Conservation (phyloP, 495 filamentous ascomycete species). For the Podospora tetraspora region DNA sequence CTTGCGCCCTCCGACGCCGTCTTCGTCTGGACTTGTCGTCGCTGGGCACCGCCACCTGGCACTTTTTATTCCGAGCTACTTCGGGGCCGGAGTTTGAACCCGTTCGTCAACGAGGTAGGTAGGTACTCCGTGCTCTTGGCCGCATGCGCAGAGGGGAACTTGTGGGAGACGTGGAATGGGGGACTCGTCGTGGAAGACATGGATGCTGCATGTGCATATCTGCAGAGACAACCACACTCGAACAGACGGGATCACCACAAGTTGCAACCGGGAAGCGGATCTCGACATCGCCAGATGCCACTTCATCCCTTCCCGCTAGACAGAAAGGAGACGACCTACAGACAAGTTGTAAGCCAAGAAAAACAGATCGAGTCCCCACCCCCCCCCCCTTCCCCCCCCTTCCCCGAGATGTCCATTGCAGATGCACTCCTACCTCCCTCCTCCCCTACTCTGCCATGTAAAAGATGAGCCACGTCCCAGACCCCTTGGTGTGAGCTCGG, state of each 20-base stretch:
- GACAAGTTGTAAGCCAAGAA: not conserved
- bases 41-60: not conserved
- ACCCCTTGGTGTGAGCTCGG: not conserved
- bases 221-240: not conserved
- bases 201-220: not conserved
- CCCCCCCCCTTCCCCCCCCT: too few species aligned
- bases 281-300: not conserved
- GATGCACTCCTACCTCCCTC: not conserved
- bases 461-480: not conserved
- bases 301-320: not conserved
- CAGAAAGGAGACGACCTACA: not conserved
- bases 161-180: not conserved
- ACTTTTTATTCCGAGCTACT: not conserved
- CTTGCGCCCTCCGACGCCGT: too few species aligned
- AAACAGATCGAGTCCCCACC: not conserved
- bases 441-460: not conserved
- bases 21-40: not conserved
- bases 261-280: not conserved
- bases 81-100: too few species aligned
- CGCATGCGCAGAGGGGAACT: not conserved
- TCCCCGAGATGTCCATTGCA: not conserved
- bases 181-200: not conserved
- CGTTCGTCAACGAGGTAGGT: too few species aligned
- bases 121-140: too few species aligned
- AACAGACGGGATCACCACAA: not conserved